Conservation (phyloP, 202 grass and related monocot species). For the Setaria italica region DNA sequence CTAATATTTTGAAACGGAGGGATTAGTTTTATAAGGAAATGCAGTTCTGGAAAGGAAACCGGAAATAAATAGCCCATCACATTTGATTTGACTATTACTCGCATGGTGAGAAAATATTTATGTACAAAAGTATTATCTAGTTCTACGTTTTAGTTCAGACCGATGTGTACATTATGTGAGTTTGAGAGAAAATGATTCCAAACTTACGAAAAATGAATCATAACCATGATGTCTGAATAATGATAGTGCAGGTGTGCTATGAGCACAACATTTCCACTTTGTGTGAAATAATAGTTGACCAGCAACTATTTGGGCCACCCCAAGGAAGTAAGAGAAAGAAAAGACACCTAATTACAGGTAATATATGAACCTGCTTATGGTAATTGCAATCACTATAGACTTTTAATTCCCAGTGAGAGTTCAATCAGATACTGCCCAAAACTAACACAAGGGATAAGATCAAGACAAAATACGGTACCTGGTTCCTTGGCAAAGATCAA, state of each 20-base stretch:
- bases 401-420: slow-evolving; percentile 9
- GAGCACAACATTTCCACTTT: background rate
- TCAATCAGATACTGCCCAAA: slow-evolving; percentile 31
- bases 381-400: slow-evolving; percentile 4
- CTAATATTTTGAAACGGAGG: background rate
- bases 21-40: background rate
- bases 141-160: slow-evolving; percentile 5
- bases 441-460: slow-evolving; percentile 27
- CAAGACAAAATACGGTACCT: slow-evolving; percentile 36
- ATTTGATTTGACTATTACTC: slow-evolving; percentile 19
- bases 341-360: background rate
- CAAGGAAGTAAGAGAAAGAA: background rate
- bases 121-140: background rate
- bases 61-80: background rate
- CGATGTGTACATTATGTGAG: background rate
- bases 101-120: background rate
- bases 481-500: slow-evolving; percentile 30
- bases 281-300: slow-evolving; percentile 15
- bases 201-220: background rate
- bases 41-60: background rate
- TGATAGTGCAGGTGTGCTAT: background rate
- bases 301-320: slow-evolving; percentile 6
- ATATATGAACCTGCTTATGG: slow-evolving; percentile 3
- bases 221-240: background rate
- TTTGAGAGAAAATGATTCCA: background rate